Evolutionary conservation across 345 rosid genomes (phyloP), one percentile per base, ranked within the genome.

Genomic region (Eucalyptus erythrocorys): DNA sequence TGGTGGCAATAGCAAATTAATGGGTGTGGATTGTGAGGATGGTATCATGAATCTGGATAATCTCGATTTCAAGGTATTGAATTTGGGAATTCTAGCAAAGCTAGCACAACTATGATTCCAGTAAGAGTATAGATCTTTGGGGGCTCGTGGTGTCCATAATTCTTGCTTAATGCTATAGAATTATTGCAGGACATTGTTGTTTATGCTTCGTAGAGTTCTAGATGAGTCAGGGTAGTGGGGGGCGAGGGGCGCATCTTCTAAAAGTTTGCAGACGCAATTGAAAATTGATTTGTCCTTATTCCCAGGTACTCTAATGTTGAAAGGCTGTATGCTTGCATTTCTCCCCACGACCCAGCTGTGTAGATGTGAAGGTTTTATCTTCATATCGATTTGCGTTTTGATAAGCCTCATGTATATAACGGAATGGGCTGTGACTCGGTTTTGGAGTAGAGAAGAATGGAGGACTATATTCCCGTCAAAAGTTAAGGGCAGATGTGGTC

Each of bases 41-140:
- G 98, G 99, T 53, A 97, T 96, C 87, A 97, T 96, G 48, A 96
- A 94, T 91, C 90, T 97, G 88, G 98, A 94, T 64, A 96, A 94
- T 61, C 95, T 97, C n/a, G 99, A 97, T 48, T 98, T 97, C 48
- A 96, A 95, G 95, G 95, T 97, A 91, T 94, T 97, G 89, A 98
- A 95, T 86, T 90, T 97, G 93, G 95, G 88, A 64, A 91, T 94
- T 87, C 92, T 97, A 87, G 99, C 98, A 49, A 97, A 95, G 93
- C 89, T 94, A 27, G 71, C 34, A 13, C 30, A 30, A 61, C 34
- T 61, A 30, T 30, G 71, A n/a, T 30, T 61, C 71, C 32, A 3
- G 34, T 30, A 61, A 27, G 71, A 30, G 34, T 27, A 8, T 6
- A 30, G 8, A 61, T 61, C 71, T 61, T 13, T 14, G 16, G 71